A percentile compares a stretch with the other conserved stretches of the same genome.
These are phyloP conservation scores for Flaveria robusta DNA, from an alignment of 129 eudicot genomes.

Conservation along the genomic window DNA sequence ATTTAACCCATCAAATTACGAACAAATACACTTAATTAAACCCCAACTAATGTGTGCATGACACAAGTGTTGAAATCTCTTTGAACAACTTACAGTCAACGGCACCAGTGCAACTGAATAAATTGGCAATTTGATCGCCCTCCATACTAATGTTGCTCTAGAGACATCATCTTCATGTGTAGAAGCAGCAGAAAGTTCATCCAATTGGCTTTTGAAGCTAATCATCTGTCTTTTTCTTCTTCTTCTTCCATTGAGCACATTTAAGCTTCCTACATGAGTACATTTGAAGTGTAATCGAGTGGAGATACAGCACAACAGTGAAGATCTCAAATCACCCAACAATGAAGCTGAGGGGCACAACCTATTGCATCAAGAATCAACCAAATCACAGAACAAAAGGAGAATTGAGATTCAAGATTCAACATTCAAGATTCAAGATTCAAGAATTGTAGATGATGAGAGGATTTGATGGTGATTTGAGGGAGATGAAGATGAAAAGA, in stretches of 20 bases:
- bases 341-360: conserved; percentile 27
- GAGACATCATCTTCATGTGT: conserved; percentile 46
- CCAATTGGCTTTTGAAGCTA: conserved; percentile 29
- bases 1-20: too few species aligned
- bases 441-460: neutral
- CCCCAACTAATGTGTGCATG: too few species aligned
- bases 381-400: neutral
- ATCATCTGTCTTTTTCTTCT: conserved; percentile 6
- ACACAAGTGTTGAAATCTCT: too few species aligned
- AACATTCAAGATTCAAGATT: too few species aligned
- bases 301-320: conserved; percentile 27
- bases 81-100: conserved; percentile 61
- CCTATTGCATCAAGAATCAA: conserved; percentile 33
- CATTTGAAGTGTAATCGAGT: conserved; percentile 18
- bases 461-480: neutral
- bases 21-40: too few species aligned
- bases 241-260: conserved; percentile 9
- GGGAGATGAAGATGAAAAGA: neutral
- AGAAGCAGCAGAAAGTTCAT: conserved; percentile 19
- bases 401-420: too few species aligned
- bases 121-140: conserved; percentile 89
- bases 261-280: conserved; percentile 10
- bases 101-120: conserved; percentile 94
- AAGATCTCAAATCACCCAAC: conserved; percentile 30
- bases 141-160: conserved; percentile 73